Evolutionary conservation across 345 rosid genomes (phyloP).

Genomic region (Rhizophora mangle): DNA sequence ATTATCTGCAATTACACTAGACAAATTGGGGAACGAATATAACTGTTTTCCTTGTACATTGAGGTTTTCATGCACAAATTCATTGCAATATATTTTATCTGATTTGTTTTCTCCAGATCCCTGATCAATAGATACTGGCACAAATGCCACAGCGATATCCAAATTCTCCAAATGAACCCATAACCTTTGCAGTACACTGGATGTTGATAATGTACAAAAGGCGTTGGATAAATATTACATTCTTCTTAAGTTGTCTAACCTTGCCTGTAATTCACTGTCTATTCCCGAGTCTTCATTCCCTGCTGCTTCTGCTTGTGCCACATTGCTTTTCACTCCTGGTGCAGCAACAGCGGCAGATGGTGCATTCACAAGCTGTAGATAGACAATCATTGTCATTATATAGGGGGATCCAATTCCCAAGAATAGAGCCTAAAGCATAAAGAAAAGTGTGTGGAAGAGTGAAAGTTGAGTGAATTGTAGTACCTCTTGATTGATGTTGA

Average conservation of each 20-base stretch:
- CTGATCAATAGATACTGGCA: not conserved
- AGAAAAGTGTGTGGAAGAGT: not conserved
- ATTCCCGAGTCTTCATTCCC: constrained; percentile 65
- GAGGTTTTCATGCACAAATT: not conserved
- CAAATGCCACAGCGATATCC: constrained; percentile 18
- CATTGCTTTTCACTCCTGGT: constrained; percentile 63
- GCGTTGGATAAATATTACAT: constrained; percentile 41
- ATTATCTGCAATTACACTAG: not conserved
- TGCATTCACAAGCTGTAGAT: constrained; percentile 69
- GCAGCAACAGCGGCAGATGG: constrained; percentile 72
- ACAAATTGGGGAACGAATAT: not conserved
- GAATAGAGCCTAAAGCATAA: not conserved
- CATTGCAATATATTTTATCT: not conserved
- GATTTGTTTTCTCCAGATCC: not conserved
- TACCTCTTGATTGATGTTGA: constrained; percentile 88
- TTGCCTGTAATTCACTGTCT: constrained; percentile 81
- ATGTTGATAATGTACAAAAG: constrained; percentile 26
- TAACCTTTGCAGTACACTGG: not conserved
- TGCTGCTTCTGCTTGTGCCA: constrained; percentile 64
- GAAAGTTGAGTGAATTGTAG: not conserved
- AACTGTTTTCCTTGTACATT: not conserved
- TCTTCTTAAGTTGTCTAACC: constrained; percentile 80
- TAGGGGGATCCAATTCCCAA: not conserved
- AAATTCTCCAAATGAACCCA: constrained; percentile 22
- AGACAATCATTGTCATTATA: not conserved